These are phyloP conservation scores for Anthoceros angustus DNA, from an alignment of 225 moss, liverwort and hornwort genomes.

Conservation along the genomic window DNA sequence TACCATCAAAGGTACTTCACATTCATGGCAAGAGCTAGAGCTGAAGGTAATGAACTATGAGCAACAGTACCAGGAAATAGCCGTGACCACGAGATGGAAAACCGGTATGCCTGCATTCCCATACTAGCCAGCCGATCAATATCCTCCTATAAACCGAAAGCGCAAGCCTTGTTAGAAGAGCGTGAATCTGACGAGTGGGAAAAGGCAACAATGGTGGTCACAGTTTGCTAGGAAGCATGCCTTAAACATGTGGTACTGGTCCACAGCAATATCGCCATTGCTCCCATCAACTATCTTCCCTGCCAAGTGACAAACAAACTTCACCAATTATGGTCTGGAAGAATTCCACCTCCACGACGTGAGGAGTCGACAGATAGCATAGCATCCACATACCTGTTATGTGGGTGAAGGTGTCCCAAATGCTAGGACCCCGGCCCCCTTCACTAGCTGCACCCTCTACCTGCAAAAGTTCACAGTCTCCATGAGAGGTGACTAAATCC, in stretches of 20 bases:
- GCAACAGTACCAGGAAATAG: slow-evolving; percentile 41
- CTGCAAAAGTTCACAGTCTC: slow-evolving; percentile 16
- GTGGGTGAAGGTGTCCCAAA: slow-evolving; percentile 71
- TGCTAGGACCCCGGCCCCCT: slow-evolving; percentile 47
- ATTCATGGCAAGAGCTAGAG: background rate
- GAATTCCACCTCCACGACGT: background rate
- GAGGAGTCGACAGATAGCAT: background rate
- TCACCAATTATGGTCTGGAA: background rate
- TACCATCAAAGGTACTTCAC: background rate
- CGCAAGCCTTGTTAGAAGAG: background rate
- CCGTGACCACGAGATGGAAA: slow-evolving; percentile 78
- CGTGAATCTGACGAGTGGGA: background rate
- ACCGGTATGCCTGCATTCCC: slow-evolving; percentile 64
- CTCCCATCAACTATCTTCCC: slow-evolving; percentile 32
- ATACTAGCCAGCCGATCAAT: slow-evolving; percentile 41
- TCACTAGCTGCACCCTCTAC: slow-evolving; percentile 64
- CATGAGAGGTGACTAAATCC: background rate
- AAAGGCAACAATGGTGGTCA: background rate
- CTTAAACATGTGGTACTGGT: slow-evolving; percentile 66
- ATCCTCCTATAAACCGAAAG: slow-evolving; percentile 34
- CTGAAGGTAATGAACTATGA: background rate
- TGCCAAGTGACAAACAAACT: slow-evolving; percentile 10
- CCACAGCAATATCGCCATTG: slow-evolving; percentile 47
- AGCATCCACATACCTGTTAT: slow-evolving; percentile 28
- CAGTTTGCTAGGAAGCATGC: slow-evolving; percentile 6